phyloP scores from a whole-genome alignment of 805 yeast genomes.

The Ogataea thermomethanolica region DNA sequence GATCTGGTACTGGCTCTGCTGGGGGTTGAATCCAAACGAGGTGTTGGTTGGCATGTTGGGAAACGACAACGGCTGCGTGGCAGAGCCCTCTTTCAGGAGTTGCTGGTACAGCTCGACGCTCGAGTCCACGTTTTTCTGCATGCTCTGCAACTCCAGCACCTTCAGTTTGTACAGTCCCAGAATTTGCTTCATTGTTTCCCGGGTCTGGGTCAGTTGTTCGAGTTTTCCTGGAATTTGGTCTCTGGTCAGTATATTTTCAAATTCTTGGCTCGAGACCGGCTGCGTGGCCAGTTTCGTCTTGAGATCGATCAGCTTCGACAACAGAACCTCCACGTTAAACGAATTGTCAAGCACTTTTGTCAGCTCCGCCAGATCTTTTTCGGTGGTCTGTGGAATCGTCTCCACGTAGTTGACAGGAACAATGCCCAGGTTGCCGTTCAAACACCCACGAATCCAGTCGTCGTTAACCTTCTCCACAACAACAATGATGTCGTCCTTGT shows the following conservation, averaged over 20 bases:
- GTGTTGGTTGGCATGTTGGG: constrained; percentile 1
- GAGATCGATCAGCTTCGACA: constrained; percentile 47
- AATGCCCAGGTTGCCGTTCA: constrained; percentile 78
- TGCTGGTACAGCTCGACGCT: constrained; percentile 71
- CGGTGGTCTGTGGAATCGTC: constrained; percentile 64
- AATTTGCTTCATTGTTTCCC: constrained; percentile 69
- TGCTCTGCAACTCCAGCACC: constrained; percentile 69
- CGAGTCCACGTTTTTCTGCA: constrained; percentile 65
- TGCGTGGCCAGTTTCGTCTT: constrained; percentile 34
- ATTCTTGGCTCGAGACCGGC: constrained; percentile 33
- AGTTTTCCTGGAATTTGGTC: constrained; percentile 70
- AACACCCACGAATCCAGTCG: constrained; percentile 95
- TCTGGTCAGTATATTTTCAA: constrained; percentile 40
- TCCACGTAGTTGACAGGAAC: constrained; percentile 92
- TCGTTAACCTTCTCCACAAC: constrained; percentile 84
- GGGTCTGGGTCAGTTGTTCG: constrained; percentile 65
- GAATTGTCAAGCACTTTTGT: constrained; percentile 46
- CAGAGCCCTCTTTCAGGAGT: constrained; percentile 33
- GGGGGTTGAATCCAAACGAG: constrained; percentile 14
- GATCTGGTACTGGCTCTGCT: constrained; percentile 16
- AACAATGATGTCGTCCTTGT: constrained; percentile 81
- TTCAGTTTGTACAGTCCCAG: constrained; percentile 76
- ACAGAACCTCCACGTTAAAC: constrained; percentile 67
- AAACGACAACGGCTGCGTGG: constrained; percentile 12
- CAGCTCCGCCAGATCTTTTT: constrained; percentile 51